Evolutionary conservation across 345 rosid species (phyloP).

Genomic region (Eucalyptus urophylla): DNA sequence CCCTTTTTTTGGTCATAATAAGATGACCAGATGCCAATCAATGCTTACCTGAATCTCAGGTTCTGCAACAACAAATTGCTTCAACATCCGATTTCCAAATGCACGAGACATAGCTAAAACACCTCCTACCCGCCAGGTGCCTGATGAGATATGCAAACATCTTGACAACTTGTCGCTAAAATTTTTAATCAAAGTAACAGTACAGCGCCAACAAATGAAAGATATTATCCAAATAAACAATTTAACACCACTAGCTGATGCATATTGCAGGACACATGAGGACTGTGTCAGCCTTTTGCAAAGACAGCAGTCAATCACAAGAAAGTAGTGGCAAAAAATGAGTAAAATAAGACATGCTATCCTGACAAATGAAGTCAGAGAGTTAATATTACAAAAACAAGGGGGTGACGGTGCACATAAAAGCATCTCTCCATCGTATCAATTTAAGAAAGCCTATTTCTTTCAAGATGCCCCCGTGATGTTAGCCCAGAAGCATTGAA

Average conservation of each 20-base stretch:
- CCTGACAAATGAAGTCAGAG: neutral
- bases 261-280: neutral
- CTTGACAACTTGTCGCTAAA: neutral
- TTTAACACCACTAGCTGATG: neutral
- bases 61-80: constrained; percentile 95
- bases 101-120: constrained; percentile 99
- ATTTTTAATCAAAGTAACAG: neutral
- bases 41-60: constrained; percentile 91
- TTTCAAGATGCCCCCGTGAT: neutral
- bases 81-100: constrained; percentile 97
- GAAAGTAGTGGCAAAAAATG: neutral
- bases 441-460: neutral
- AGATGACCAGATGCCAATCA: neutral
- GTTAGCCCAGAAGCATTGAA: neutral
- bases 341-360: neutral
- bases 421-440: neutral
- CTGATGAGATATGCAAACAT: constrained; percentile 20
- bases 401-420: neutral
- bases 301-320: neutral
- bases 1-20: neutral
- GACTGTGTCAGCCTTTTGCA: neutral
- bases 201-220: neutral
- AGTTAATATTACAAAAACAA: neutral
- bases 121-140: constrained; percentile 99
- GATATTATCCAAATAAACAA: neutral